A percentile compares a stretch with the other conserved stretches of the same genome.
phyloP scores from a whole-genome alignment of 75 land plant species.

The Selaginella tamariscina region DNA sequence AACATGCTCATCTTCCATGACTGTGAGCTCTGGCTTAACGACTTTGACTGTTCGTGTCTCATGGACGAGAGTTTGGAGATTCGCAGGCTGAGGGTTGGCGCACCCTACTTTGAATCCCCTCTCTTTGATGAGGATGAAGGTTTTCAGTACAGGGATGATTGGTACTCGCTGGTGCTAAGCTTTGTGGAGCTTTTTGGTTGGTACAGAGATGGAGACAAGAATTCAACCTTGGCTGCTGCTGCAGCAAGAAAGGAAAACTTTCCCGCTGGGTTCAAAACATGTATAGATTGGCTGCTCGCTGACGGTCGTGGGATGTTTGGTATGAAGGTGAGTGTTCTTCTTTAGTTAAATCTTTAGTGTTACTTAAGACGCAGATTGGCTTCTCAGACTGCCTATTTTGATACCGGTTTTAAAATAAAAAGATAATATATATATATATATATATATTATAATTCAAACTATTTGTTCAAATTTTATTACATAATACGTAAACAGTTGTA shows the following conservation, averaged over 20 bases:
- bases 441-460: too few species aligned
- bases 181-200: background rate
- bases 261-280: background rate
- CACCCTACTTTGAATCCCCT: background rate
- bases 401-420: too few species aligned
- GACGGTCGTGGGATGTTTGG: background rate
- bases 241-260: background rate
- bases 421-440: too few species aligned
- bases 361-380: too few species aligned
- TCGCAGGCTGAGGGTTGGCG: background rate
- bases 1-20: conserved; percentile 1
- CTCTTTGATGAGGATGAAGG: background rate
- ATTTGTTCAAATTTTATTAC: too few species aligned
- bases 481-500: too few species aligned
- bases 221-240: background rate
- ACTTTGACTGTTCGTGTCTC: background rate
- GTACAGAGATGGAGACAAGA: background rate
- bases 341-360: too few species aligned
- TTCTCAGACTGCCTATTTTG: too few species aligned
- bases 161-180: background rate
- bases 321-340: too few species aligned
- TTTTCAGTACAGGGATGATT: background rate
- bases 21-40: background rate
- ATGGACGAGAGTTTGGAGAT: background rate
- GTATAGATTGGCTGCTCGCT: background rate